phyloP scores from a whole-genome alignment of 176 grass and related monocot genomes.

The Cenchrus purpureus region DNA sequence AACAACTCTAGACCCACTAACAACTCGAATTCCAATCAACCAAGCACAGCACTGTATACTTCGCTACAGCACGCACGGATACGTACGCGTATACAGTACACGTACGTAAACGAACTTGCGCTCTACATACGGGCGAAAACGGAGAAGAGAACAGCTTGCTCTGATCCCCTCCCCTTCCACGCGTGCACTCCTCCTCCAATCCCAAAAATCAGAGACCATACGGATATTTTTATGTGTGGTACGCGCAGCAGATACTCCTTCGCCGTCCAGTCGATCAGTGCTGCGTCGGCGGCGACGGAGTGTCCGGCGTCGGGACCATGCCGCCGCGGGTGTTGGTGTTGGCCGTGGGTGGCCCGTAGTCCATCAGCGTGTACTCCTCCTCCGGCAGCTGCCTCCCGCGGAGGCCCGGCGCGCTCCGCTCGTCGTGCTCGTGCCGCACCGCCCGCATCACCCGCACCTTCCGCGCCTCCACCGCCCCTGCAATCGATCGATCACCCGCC shows the following conservation, averaged over 20 bases:
- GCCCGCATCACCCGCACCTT: constrained; percentile 39
- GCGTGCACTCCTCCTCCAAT: background rate
- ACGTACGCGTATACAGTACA: background rate
- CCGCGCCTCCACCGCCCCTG: constrained; percentile 42
- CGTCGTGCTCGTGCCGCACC: background rate
- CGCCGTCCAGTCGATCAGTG: constrained; percentile 1
- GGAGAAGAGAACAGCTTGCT: background rate
- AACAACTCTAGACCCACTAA: background rate
- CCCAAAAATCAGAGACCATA: background rate
- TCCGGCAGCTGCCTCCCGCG: constrained; percentile 28
- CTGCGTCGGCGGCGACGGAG: constrained; percentile 43
- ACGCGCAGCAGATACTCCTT: too few species aligned
- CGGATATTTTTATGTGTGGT: background rate
- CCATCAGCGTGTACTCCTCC: constrained; percentile 47
- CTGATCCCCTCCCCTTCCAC: background rate
- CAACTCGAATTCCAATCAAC: background rate
- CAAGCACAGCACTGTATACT: background rate
- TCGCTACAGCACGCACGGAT: background rate
- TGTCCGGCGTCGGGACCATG: constrained; percentile 32
- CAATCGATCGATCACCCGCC: background rate
- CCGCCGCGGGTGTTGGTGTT: constrained; percentile 66
- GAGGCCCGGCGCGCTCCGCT: background rate
- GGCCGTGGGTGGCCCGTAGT: constrained; percentile 58
- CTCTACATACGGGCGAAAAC: background rate
- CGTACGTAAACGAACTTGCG: too few species aligned